Conservation (phyloP, 495 filamentous ascomycete species). For the Talaromyces wortmannii region DNA sequence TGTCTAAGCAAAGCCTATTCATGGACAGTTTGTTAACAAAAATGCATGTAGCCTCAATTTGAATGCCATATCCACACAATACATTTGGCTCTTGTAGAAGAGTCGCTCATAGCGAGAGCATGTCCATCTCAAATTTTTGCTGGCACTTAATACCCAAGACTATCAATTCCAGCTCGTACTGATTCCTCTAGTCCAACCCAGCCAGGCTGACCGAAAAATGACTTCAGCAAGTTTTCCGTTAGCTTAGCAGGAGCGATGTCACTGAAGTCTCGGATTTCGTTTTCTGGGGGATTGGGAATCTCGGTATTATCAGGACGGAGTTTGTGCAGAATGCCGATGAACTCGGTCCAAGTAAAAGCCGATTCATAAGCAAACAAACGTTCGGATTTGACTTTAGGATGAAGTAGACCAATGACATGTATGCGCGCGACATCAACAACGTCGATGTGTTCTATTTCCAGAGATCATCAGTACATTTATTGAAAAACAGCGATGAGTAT, state of each 20-base stretch:
- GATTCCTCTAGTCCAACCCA: background rate
- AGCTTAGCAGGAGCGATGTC: conserved; percentile 8
- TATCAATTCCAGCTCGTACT: background rate
- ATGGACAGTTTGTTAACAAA: too few species aligned
- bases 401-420: conserved; percentile 39
- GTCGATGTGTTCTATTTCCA: conserved; percentile 27
- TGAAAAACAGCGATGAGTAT: background rate
- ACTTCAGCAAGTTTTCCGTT: conserved; percentile 13
- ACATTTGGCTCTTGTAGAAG: too few species aligned
- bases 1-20: too few species aligned
- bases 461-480: background rate
- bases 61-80: too few species aligned
- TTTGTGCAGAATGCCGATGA: conserved; percentile 12
- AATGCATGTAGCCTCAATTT: too few species aligned
- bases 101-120: too few species aligned
- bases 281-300: conserved; percentile 12
- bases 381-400: conserved; percentile 29
- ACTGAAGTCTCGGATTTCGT: conserved; percentile 14
- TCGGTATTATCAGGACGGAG: conserved; percentile 12
- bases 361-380: conserved; percentile 38
- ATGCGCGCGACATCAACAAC: conserved; percentile 40
- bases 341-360: conserved; percentile 26
- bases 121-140: too few species aligned
- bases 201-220: conserved; percentile 6
- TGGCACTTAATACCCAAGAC: background rate